Percentiles rank a stretch among this genome's conserved stretches.
These are phyloP conservation scores for Nadsonia starkeyi-henricii DNA, from an alignment of 1,139 yeast genomes.

Conservation along the genomic window DNA sequence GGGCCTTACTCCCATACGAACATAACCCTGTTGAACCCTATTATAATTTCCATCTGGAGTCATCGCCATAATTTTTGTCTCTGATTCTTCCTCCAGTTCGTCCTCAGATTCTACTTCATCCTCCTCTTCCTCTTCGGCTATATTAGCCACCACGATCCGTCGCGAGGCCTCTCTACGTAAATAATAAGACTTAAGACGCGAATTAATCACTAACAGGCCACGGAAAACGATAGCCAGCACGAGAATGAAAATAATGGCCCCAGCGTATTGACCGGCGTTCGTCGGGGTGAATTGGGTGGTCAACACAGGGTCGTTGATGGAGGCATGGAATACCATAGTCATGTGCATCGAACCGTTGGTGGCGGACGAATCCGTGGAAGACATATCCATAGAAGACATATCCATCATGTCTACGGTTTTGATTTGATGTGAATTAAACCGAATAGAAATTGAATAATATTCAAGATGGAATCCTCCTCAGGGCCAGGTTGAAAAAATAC, in stretches of 20 bases:
- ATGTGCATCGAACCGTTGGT: constrained; percentile 5
- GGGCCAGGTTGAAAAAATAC: too few species aligned
- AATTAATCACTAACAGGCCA: constrained; percentile 6
- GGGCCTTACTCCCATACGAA: constrained; percentile 8
- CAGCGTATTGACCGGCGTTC: constrained; percentile 16
- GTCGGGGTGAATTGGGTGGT: constrained; percentile 16
- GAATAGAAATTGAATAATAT: too few species aligned
- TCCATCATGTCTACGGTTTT: too few species aligned
- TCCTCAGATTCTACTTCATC: constrained; percentile 4
- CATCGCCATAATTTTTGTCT: not conserved
- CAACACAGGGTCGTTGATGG: constrained; percentile 11
- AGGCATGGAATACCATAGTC: constrained; percentile 15
- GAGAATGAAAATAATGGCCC: constrained; percentile 15
- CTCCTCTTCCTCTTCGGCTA: constrained; percentile 6
- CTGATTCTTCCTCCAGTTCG: constrained; percentile 1
- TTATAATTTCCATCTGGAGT: too few species aligned
- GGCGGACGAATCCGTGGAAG: constrained; percentile 5
- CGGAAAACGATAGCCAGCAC: constrained; percentile 14
- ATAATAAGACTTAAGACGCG: constrained; percentile 7
- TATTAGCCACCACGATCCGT: constrained; percentile 6
- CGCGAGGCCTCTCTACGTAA: constrained; percentile 10
- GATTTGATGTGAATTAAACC: too few species aligned
- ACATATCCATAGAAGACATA: constrained; percentile 8
- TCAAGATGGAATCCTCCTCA: too few species aligned
- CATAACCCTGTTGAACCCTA: too few species aligned